Evolutionary conservation across 768 basidiomycete genomes (phyloP), one percentile per base, ranked within the genome.

Genomic region (Leccinum uliginosum): DNA sequence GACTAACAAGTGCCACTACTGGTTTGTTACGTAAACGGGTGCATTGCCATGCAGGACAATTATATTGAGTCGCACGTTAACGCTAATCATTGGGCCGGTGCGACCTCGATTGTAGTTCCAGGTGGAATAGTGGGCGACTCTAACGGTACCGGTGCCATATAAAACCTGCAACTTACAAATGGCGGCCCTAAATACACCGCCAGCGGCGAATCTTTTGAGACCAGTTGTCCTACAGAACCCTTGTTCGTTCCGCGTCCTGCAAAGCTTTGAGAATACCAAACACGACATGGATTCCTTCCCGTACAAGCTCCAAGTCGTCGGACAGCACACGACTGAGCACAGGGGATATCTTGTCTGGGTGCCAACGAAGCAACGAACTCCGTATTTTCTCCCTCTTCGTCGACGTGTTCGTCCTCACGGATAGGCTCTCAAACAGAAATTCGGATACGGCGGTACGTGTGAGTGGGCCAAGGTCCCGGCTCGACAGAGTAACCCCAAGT

Each of bases 351-450:
- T 86, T 87, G 66, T 87, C 85, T 1, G 86, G 85, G 64, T 86
- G 86, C 80, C 84, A 88, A 9, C 84, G 76, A 55, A 89, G 69
- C 45, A 91, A 68, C 1, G 84, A 82, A 49, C 76, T 77, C 32
- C 87, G 77, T 6, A 89, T 71, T 40, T 80, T 73, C 45, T 84
- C 83, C 69, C 78, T 82, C 61, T 65, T 74, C 54, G 79, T 78
- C 34, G 71, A 71, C 0, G 60, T 70, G 29, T 72, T 75, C 21
- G 73, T 71, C 49, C 79, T 67, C 4, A 84, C 75, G 51, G 62
- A 66, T 55, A 82, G 69, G 12, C 73, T 65, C 7, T 76, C 77
- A 29, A 83, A 71, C 5, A 88, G 61, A 58, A 88, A 87, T 0
- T 74, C 72, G 19, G 80, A 69, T 10, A 88, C 69, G 1, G 71